A percentile compares a stretch with the other conserved stretches of the same genome.
phyloP scores from a whole-genome alignment of 108 stramenopile genomes.

The Nannochloropsis gaditana region DNA sequence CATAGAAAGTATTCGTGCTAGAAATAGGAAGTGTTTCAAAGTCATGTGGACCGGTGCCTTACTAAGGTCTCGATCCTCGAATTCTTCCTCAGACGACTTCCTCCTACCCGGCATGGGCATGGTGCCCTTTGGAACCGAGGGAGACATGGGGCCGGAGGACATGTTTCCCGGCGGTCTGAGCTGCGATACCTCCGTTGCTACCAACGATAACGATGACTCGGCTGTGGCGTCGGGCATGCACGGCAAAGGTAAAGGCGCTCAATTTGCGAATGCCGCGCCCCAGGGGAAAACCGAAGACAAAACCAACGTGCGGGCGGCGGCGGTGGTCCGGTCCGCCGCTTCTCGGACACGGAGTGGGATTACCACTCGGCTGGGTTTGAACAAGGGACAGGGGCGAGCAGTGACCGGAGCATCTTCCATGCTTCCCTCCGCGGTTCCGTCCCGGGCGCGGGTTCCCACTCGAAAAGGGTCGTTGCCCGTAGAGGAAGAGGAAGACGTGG shows the following conservation, averaged over 20 bases:
- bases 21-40: not conserved
- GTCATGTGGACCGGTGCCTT: not conserved
- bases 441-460: not conserved
- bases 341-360: not conserved
- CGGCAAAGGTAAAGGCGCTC: not conserved
- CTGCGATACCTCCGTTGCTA: no score
- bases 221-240: not conserved
- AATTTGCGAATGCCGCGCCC: not conserved
- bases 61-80: not conserved
- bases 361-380: not conserved
- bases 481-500: not conserved
- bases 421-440: not conserved
- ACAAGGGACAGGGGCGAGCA: not conserved
- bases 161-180: not conserved
- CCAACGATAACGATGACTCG: not conserved
- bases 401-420: not conserved
- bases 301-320: not conserved
- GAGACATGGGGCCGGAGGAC: not conserved
- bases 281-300: not conserved
- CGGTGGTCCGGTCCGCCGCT: constrained; percentile 6
- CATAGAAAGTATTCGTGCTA: no score
- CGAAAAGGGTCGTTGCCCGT: no score
- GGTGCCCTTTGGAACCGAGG: not conserved
- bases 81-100: not conserved
- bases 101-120: constrained; percentile 1